phyloP scores from a whole-genome alignment of 2,329 filamentous ascomycete genomes.

The Xylaria sp. region DNA sequence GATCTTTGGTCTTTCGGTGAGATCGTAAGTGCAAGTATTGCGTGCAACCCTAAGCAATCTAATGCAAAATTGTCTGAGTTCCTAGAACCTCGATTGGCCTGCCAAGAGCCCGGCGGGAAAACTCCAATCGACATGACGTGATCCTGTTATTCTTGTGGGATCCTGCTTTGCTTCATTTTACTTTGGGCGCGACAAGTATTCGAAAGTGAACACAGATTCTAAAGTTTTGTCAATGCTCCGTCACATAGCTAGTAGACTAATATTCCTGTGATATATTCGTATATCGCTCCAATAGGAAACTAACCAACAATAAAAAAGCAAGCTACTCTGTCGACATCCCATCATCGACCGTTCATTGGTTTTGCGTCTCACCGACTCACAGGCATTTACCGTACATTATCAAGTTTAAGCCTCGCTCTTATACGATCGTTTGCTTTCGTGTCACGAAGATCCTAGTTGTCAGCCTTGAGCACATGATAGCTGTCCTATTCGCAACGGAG shows the following conservation, averaged over 20 bases:
- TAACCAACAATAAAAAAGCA: constrained; percentile 5
- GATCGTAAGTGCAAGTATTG: constrained; percentile 5
- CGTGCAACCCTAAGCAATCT: constrained; percentile 12
- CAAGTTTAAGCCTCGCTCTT: constrained; percentile 26
- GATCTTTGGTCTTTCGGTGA: constrained; percentile 16
- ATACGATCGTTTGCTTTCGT: constrained; percentile 6
- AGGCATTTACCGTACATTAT: constrained; percentile 2
- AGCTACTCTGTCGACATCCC: not conserved
- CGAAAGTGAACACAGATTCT: not conserved
- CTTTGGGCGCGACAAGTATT: not conserved
- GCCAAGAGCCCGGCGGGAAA: constrained; percentile 13
- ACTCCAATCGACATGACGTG: constrained; percentile 15
- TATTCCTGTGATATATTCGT: not conserved
- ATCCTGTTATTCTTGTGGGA: not conserved
- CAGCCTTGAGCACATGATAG: constrained; percentile 18
- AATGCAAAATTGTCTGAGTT: constrained; percentile 3
- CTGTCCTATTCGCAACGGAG: not conserved
- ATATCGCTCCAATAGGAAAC: constrained; percentile 13
- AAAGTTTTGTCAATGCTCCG: not conserved
- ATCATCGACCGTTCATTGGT: constrained; percentile 15
- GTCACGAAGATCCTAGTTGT: constrained; percentile 19
- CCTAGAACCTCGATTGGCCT: constrained; percentile 17
- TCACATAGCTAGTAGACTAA: not conserved
- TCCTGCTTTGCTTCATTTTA: constrained; percentile 7
- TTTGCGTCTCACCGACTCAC: constrained; percentile 12